A percentile compares a stretch with the other conserved stretches of the same genome.
Evolutionary conservation across 2,329 filamentous ascomycete genomes (phyloP).

Genomic region (Thermoascus crustaceus): DNA sequence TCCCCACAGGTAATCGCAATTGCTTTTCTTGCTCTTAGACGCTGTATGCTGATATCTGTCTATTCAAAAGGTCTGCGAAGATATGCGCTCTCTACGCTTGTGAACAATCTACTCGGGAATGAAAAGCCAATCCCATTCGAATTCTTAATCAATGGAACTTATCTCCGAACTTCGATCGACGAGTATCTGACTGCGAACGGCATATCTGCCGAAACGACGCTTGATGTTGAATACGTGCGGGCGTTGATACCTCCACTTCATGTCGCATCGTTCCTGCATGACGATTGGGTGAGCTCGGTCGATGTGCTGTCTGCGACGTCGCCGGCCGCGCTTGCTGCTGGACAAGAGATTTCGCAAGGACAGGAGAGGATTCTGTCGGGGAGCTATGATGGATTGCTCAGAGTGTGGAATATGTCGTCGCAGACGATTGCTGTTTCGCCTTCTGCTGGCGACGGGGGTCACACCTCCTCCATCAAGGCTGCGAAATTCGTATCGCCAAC

Average conservation of each 20-base stretch:
- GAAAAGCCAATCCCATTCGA: slow-evolving; percentile 57
- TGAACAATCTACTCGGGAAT: slow-evolving; percentile 52
- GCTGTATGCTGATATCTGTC: background rate
- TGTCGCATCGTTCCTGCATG: slow-evolving; percentile 88
- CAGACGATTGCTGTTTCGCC: slow-evolving; percentile 71
- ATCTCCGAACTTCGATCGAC: slow-evolving; percentile 79
- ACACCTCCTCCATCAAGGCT: slow-evolving; percentile 69
- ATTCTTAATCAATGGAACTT: slow-evolving; percentile 90
- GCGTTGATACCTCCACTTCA: slow-evolving; percentile 83
- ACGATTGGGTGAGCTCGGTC: slow-evolving; percentile 89
- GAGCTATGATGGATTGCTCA: slow-evolving; percentile 80
- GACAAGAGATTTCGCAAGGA: slow-evolving; percentile 41
- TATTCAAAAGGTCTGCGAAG: slow-evolving; percentile 49
- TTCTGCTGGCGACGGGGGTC: slow-evolving; percentile 58
- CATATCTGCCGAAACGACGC: slow-evolving; percentile 76
- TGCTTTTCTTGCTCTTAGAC: slow-evolving; percentile 3
- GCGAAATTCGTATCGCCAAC: slow-evolving; percentile 72
- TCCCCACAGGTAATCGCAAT: slow-evolving; percentile 44
- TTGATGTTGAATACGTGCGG: slow-evolving; percentile 87
- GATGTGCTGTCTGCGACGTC: slow-evolving; percentile 69
- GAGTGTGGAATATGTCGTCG: slow-evolving; percentile 87
- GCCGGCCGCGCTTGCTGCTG: slow-evolving; percentile 46
- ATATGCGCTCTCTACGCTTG: slow-evolving; percentile 54
- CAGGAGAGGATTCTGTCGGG: slow-evolving; percentile 77
- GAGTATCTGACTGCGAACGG: slow-evolving; percentile 82